Conservation (phyloP, 2,329 filamentous ascomycete genomes). For the Pezicula neosporulosa region DNA sequence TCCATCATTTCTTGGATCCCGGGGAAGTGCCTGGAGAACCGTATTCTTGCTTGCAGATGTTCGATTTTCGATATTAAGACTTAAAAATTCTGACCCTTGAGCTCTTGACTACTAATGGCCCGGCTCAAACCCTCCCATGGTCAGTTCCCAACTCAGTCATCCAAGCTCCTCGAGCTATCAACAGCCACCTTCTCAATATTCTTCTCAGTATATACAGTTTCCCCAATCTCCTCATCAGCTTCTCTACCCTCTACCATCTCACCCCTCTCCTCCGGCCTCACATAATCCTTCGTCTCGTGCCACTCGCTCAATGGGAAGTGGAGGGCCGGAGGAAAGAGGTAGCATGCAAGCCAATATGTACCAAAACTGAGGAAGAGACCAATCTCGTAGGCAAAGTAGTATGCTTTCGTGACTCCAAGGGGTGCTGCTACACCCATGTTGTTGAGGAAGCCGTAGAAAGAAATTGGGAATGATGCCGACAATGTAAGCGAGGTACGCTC, state of each 20-base stretch:
- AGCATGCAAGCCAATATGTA: conserved; percentile 21
- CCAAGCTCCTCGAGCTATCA: too few relatives aligned
- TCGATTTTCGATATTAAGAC: too few relatives aligned
- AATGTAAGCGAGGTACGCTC: conserved; percentile 31
- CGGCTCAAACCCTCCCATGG: too few relatives aligned
- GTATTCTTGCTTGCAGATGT: too few relatives aligned
- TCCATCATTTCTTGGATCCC: too few relatives aligned
- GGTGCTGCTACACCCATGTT: conserved; percentile 36
- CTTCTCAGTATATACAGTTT: too few relatives aligned
- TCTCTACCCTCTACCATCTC: conserved; percentile 6
- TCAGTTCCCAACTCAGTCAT: too few relatives aligned
- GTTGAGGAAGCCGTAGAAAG: conserved; percentile 38
- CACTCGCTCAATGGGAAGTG: conserved; percentile 20
- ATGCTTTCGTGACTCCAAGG: conserved; percentile 38
- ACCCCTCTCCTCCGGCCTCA: conserved; percentile 22
- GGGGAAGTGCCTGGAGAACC: too few relatives aligned
- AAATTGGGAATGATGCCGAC: conserved; percentile 37
- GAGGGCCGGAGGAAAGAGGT: conserved; percentile 13
- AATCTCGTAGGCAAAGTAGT: conserved; percentile 53
- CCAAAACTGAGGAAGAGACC: conserved; percentile 41
- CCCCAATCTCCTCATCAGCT: conserved; percentile 5
- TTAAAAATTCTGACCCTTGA: too few relatives aligned
- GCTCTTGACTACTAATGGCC: too few relatives aligned
- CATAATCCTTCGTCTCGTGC: conserved; percentile 34
- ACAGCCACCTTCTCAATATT: too few relatives aligned